phyloP scores from a whole-genome alignment of 768 basidiomycete genomes.

The Leccinum pellstonianum region DNA sequence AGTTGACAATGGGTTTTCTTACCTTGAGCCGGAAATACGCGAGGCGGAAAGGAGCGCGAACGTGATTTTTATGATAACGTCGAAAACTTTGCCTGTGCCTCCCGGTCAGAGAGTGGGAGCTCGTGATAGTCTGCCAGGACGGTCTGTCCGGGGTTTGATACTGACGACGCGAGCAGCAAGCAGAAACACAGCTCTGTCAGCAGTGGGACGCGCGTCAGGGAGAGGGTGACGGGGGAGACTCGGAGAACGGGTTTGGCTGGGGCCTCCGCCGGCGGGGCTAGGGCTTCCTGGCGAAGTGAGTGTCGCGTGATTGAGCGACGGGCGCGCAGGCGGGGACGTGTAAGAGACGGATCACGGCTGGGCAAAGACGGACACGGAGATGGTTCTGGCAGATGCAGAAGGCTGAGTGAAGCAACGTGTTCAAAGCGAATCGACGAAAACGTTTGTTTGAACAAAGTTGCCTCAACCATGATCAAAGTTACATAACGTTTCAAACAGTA shows the following conservation, averaged over 20 bases:
- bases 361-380: too few species aligned
- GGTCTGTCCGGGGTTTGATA: too few species aligned
- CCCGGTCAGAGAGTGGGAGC: not conserved
- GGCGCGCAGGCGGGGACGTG: too few species aligned
- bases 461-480: too few species aligned
- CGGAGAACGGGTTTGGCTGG: not conserved
- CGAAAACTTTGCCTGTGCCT: too few species aligned
- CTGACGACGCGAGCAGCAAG: too few species aligned
- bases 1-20: too few species aligned
- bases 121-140: too few species aligned
- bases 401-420: not conserved
- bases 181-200: too few species aligned
- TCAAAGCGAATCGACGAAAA: not conserved
- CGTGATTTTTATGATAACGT: too few species aligned
- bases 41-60: too few species aligned
- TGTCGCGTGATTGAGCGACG: not conserved
- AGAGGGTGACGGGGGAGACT: not conserved
- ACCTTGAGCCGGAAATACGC: too few species aligned
- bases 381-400: constrained; percentile 29
- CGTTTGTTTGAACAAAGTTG: not conserved
- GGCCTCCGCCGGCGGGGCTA: not conserved
- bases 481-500: not conserved
- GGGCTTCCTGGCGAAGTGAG: not conserved
- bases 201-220: constrained; percentile 25
- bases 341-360: constrained; percentile 8